Base-by-base conservation (phyloP, 352 stramenopile genomes). In the Halophytophthora polymorphica region DNA sequence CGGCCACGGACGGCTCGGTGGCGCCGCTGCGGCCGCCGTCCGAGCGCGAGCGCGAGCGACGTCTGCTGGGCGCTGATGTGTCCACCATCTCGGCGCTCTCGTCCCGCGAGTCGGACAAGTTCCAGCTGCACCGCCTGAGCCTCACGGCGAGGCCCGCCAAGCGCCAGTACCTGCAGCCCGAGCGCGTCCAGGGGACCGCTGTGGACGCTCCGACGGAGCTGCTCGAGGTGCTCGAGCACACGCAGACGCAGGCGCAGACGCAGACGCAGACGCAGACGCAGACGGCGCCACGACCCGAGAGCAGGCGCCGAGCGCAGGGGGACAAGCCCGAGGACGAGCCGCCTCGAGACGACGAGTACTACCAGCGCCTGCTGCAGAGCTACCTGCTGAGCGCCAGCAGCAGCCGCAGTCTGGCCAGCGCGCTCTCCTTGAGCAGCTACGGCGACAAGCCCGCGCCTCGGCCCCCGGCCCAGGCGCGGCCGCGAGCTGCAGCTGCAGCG, bases 81-180 rank as follows among this genome's bases (percentile, higher is more conserved):
- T 86, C 73, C 12, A 86, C 75, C 3, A 88, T 91, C 50, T 91
- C 80, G 0, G 72, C 69, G 13, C 47, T 83, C 2, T 89, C 77
- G n/a, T 87, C 78, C 0, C 62, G 68, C 2, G 80, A 89, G 38
- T 91, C 80, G 2, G 77, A 89, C 34, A 88, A 88, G 47, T 66
- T 76, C 33, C 73, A 84, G 57, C 75, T 78, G 37, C 73, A 84
- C 44, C 72, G 76, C 12, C 45, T 90, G 18, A 84, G 71, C 41
- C 51, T 90, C 25, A 76, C 56, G 41, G 64, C 64, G 29, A 45
- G 65, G 8, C 53, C 66, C 0, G 65, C 60, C 45, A 68, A 75
- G 41, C 56, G 47, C 6, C 42, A 50, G 8, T 57, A 57, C 39
- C 44, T 71, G 39, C 47, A 68, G 18, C 28, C 55, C 28, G 23